Percentiles rank a stretch among this genome's conserved stretches.
These are phyloP conservation scores for Blechomonas ayalai DNA, from an alignment of 208 protist genomes.

Conservation along the genomic window DNA sequence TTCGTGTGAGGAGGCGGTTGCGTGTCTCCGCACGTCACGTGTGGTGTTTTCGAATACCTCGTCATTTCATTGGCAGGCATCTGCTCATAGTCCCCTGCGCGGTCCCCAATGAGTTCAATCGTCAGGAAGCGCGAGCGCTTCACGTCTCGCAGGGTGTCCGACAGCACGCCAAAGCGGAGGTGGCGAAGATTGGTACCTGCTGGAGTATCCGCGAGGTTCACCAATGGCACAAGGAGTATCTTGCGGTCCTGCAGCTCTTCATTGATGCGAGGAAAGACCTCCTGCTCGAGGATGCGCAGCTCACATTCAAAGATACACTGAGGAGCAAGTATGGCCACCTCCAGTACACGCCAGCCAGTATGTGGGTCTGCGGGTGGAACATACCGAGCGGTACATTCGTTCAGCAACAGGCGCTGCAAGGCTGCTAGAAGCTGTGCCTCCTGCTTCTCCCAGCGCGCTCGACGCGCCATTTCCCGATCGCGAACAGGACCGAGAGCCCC, in stretches of 20 bases:
- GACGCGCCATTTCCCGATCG: not conserved
- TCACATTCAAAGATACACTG: conserved; percentile 75
- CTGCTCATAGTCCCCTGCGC: conserved; percentile 55
- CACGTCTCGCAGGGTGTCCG: conserved; percentile 45
- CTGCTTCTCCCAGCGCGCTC: not conserved
- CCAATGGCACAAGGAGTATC: conserved; percentile 32
- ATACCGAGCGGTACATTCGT: not conserved
- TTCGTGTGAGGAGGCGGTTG: not conserved
- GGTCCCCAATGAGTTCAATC: conserved; percentile 79
- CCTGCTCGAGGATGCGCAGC: conserved; percentile 28
- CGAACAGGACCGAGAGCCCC: conserved; percentile 12
- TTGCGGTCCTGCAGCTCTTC: conserved; percentile 26
- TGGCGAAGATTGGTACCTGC: conserved; percentile 28
- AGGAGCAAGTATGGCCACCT: conserved; percentile 72
- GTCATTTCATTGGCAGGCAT: conserved; percentile 38
- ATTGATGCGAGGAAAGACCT: conserved; percentile 72
- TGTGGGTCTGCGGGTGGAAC: conserved; percentile 22
- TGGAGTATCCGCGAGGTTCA: conserved; percentile 19
- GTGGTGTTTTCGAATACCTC: too few species aligned
- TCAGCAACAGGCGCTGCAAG: not conserved
- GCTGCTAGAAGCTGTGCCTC: conserved; percentile 1
- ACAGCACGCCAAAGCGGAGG: conserved; percentile 26
- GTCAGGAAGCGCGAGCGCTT: conserved; percentile 43
- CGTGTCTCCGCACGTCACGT: not conserved
- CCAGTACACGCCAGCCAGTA: conserved; percentile 69